phyloP scores from a whole-genome alignment of 495 filamentous ascomycete genomes.

The Bombardia bombarda region DNA sequence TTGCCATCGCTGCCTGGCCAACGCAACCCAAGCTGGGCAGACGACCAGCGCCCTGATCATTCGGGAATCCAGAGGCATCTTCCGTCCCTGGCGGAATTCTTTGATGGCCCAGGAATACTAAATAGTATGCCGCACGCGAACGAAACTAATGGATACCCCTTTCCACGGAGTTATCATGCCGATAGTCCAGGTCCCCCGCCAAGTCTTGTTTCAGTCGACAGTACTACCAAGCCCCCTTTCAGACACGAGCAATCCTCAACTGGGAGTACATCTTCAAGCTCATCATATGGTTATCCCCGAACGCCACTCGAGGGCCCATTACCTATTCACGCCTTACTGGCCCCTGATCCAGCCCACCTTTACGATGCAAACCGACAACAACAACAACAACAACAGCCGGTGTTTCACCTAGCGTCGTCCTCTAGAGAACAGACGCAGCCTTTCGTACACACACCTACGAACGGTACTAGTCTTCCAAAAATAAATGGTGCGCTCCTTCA shows the following conservation, averaged over 20 bases:
- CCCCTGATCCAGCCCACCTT: conserved; percentile 23
- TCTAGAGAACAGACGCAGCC: conserved; percentile 7
- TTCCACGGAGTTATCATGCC: conserved; percentile 4
- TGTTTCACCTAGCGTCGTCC: conserved; percentile 1
- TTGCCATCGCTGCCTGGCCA: conserved; percentile 1
- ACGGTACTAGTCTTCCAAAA: conserved; percentile 6
- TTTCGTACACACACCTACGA: conserved; percentile 5
- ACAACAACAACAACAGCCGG: conserved; percentile 5
- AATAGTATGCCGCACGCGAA: conserved; percentile 2
- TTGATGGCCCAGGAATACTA: conserved; percentile 16
- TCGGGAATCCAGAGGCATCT: conserved; percentile 14
- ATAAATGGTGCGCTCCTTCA: conserved; percentile 13
- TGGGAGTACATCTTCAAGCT: conserved; percentile 26
- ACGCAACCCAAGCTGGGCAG: conserved; percentile 13
- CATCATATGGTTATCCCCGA: conserved; percentile 23
- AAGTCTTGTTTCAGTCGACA: conserved; percentile 6
- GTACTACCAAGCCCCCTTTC: conserved; percentile 19
- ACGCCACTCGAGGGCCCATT: conserved; percentile 35
- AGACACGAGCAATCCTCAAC: conserved; percentile 32
- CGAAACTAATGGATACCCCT: conserved; percentile 16
- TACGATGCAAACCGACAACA: conserved; percentile 13
- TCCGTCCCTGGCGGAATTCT: conserved; percentile 27
- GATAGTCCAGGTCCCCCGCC: conserved; percentile 13
- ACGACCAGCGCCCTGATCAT: conserved; percentile 15
- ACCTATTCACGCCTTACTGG: conserved; percentile 39